Conservation (phyloP, 495 filamentous ascomycete genomes). For the Lichenothelia convexa region DNA sequence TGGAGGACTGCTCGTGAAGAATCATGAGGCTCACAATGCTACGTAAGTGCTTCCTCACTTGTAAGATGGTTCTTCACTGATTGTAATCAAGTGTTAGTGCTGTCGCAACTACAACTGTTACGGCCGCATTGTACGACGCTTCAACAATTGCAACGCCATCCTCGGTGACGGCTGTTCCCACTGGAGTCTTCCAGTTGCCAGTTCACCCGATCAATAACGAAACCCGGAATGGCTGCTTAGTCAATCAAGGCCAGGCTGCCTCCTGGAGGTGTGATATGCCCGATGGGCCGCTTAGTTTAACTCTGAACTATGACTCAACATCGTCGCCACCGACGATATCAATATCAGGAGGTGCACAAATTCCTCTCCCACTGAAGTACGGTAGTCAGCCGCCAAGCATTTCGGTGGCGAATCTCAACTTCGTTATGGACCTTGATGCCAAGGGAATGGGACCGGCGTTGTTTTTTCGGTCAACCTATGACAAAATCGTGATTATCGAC, state of each 20-base stretch:
- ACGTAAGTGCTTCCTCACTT: background rate
- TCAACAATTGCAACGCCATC: constrained; percentile 41
- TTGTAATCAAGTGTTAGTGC: background rate
- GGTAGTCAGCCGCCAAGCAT: constrained; percentile 56
- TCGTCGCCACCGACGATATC: no score
- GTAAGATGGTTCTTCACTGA: background rate
- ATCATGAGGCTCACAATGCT: constrained; percentile 2
- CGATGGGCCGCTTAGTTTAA: constrained; percentile 14
- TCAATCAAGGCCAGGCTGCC: constrained; percentile 33
- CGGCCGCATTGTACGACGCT: constrained; percentile 44
- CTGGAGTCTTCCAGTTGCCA: constrained; percentile 40
- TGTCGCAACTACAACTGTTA: constrained; percentile 25
- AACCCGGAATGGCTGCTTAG: constrained; percentile 47
- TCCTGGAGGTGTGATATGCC: constrained; percentile 52
- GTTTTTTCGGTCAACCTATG: constrained; percentile 49
- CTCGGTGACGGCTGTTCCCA: constrained; percentile 39
- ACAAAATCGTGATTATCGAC: constrained; percentile 66
- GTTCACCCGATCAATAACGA: constrained; percentile 36
- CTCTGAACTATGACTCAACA: constrained; percentile 24
- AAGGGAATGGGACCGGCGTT: constrained; percentile 50
- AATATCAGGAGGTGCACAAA: no score
- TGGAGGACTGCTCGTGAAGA: constrained; percentile 18
- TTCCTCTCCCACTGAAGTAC: constrained; percentile 30
- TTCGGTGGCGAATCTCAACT: constrained; percentile 28
- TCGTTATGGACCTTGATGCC: constrained; percentile 49